Percentiles rank a stretch among this genome's conserved stretches.
Evolutionary conservation across 2,329 filamentous ascomycete genomes (phyloP).

Genomic region (Arthrobotrys sinensis): DNA sequence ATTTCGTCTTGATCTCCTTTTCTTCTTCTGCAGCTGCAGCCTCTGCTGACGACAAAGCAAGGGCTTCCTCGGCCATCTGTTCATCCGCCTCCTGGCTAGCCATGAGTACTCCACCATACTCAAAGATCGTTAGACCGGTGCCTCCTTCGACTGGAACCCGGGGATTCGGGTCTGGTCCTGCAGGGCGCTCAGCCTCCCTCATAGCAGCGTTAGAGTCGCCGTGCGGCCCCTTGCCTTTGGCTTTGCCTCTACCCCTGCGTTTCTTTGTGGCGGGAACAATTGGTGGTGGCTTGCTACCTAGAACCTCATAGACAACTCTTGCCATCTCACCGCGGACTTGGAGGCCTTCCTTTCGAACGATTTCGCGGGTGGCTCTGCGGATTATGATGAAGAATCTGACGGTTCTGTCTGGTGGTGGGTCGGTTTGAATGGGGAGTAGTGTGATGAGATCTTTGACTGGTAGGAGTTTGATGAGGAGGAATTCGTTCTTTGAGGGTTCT

Average conservation of each 20-base stretch:
- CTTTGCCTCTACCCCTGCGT: slow-evolving; percentile 56
- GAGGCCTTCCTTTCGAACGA: slow-evolving; percentile 55
- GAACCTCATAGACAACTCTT: slow-evolving; percentile 57
- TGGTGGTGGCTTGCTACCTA: slow-evolving; percentile 59
- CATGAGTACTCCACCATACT: slow-evolving; percentile 59
- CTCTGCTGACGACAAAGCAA: slow-evolving; percentile 40
- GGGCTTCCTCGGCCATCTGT: slow-evolving; percentile 55
- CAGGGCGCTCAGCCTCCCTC: slow-evolving; percentile 57
- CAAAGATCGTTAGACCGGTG: slow-evolving; percentile 59
- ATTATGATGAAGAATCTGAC: slow-evolving; percentile 63
- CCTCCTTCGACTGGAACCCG: slow-evolving; percentile 54
- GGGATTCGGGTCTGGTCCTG: slow-evolving; percentile 54
- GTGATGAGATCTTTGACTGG: slow-evolving; percentile 61
- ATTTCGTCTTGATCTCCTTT: slow-evolving; percentile 19
- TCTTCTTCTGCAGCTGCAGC: slow-evolving; percentile 26
- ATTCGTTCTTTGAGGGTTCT: slow-evolving; percentile 57
- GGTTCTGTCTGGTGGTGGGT: slow-evolving; percentile 61
- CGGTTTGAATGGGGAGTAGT: slow-evolving; percentile 61
- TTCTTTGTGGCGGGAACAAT: slow-evolving; percentile 60
- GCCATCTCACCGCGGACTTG: slow-evolving; percentile 60
- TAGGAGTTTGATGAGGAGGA: slow-evolving; percentile 62
- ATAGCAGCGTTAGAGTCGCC: slow-evolving; percentile 50
- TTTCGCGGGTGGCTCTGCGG: slow-evolving; percentile 58
- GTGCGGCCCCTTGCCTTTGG: slow-evolving; percentile 54
- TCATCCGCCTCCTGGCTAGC: slow-evolving; percentile 55